Evolutionary conservation across 148 eudicot genomes (phyloP).

Genomic region (Silene uniflora): DNA sequence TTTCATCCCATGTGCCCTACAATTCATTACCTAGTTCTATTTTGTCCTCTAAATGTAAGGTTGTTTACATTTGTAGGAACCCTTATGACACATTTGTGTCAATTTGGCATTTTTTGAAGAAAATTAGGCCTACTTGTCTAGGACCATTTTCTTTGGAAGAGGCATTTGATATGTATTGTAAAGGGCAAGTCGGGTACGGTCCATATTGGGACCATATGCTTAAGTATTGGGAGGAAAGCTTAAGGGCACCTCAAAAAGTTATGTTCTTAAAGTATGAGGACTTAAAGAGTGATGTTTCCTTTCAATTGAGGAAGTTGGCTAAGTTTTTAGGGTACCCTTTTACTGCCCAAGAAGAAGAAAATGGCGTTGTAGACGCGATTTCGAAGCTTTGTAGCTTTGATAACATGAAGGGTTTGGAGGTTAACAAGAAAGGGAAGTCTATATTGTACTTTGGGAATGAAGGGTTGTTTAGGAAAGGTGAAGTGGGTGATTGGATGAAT

Average conservation of each 20-base stretch:
- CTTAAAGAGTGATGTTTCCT: slow-evolving; percentile 23
- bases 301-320: slow-evolving; percentile 29
- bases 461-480: slow-evolving; percentile 40
- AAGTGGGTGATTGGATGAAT: slow-evolving; percentile 39
- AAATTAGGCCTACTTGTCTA: slow-evolving; percentile 25
- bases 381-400: slow-evolving; percentile 34
- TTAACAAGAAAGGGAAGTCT: slow-evolving; percentile 30
- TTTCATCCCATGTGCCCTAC: slow-evolving; percentile 49
- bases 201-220: slow-evolving; percentile 63
- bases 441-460: slow-evolving; percentile 28
- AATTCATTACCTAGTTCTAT: slow-evolving; percentile 36
- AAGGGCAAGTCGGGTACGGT: slow-evolving; percentile 41
- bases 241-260: slow-evolving; percentile 42
- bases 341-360: slow-evolving; percentile 23
- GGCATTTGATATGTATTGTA: slow-evolving; percentile 50
- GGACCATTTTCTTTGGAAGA: slow-evolving; percentile 41
- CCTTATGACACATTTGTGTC: slow-evolving; percentile 57
- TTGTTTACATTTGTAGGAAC: slow-evolving; percentile 57
- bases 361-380: slow-evolving; percentile 28
- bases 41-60: slow-evolving; percentile 27
- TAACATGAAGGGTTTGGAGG: slow-evolving; percentile 27
- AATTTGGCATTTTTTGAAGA: slow-evolving; percentile 42
- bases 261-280: slow-evolving; percentile 42
- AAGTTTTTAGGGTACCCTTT: slow-evolving; percentile 27
- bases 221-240: slow-evolving; percentile 44